phyloP scores from a whole-genome alignment of 768 basidiomycete species.

The Mycena crocata region DNA sequence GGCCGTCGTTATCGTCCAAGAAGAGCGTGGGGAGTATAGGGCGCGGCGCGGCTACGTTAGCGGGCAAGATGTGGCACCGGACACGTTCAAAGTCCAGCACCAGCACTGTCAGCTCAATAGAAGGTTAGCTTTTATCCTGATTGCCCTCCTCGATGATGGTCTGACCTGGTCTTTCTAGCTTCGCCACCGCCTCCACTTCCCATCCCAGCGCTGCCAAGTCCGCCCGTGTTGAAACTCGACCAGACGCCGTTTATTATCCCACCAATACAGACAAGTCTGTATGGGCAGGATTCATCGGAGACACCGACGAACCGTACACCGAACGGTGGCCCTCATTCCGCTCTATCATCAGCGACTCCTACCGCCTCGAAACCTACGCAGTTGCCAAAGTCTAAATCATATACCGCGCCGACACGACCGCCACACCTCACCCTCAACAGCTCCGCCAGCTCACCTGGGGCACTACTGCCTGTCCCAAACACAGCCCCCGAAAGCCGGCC shows the following conservation, averaged over 20 bases:
- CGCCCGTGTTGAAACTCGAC: slow-evolving; percentile 34
- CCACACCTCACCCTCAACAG: slow-evolving; percentile 23
- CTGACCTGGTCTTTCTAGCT: slow-evolving; percentile 5
- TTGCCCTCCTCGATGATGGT: not conserved
- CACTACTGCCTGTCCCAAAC: slow-evolving; percentile 21
- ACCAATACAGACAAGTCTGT: slow-evolving; percentile 33
- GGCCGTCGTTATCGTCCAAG: slow-evolving; percentile 65
- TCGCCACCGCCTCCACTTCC: slow-evolving; percentile 20
- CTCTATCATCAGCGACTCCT: slow-evolving; percentile 20
- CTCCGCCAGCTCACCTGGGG: not conserved
- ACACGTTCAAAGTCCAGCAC: slow-evolving; percentile 64
- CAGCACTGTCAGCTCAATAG: slow-evolving; percentile 54
- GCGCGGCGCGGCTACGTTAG: slow-evolving; percentile 67
- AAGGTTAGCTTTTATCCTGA: slow-evolving; percentile 49
- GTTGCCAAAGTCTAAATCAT: slow-evolving; percentile 11
- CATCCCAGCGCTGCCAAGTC: slow-evolving; percentile 9
- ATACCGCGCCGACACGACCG: slow-evolving; percentile 26
- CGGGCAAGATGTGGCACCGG: slow-evolving; percentile 69
- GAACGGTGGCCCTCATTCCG: slow-evolving; percentile 32
- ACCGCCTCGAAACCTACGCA: slow-evolving; percentile 32
- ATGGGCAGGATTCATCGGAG: slow-evolving; percentile 16
- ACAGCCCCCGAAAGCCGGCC: slow-evolving; percentile 43
- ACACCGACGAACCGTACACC: slow-evolving; percentile 22
- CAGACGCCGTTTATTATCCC: slow-evolving; percentile 36
- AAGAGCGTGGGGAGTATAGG: slow-evolving; percentile 55